Percentiles rank a stretch among this genome's conserved stretches.
Evolutionary conservation across 2,329 filamentous ascomycete species (phyloP).

Genomic region (Neofusicoccum laricinum): DNA sequence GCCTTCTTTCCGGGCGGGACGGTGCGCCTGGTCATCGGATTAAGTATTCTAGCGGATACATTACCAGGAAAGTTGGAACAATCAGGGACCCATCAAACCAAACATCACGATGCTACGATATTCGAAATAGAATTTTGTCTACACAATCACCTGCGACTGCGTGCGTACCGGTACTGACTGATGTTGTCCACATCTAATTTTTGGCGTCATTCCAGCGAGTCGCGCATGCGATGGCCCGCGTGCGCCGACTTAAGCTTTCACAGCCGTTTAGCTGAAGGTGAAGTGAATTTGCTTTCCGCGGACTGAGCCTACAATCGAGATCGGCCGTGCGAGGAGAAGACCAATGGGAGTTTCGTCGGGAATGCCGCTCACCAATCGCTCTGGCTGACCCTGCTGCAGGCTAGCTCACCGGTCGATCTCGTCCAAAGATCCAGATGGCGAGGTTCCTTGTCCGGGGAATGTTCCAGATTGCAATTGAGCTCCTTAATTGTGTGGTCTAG

Average conservation of each 20-base stretch:
- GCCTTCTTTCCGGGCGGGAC: not conserved
- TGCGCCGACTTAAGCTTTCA: not conserved
- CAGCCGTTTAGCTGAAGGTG: not conserved
- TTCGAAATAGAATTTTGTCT: not conserved
- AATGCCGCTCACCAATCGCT: not conserved
- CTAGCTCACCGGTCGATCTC: not conserved
- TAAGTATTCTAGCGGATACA: not conserved
- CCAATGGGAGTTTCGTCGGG: not conserved
- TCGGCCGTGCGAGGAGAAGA: not conserved
- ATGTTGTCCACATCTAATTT: not conserved
- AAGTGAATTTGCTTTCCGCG: not conserved
- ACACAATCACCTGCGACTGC: too few species aligned
- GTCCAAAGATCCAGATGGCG: not conserved
- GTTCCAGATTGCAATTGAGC: not conserved
- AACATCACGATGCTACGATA: slow-evolving; percentile 3
- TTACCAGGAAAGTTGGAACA: not conserved
- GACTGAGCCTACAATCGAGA: slow-evolving; percentile 7
- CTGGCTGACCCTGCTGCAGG: not conserved
- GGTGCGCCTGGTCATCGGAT: not conserved
- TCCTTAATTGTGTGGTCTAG: not conserved
- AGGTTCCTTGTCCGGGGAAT: not conserved
- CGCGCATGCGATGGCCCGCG: not conserved
- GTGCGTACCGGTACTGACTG: not conserved
- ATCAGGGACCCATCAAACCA: not conserved
- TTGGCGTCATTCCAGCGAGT: not conserved